Evolutionary conservation across 2,329 filamentous ascomycete species (phyloP).

Genomic region (Claviceps fusiformis): DNA sequence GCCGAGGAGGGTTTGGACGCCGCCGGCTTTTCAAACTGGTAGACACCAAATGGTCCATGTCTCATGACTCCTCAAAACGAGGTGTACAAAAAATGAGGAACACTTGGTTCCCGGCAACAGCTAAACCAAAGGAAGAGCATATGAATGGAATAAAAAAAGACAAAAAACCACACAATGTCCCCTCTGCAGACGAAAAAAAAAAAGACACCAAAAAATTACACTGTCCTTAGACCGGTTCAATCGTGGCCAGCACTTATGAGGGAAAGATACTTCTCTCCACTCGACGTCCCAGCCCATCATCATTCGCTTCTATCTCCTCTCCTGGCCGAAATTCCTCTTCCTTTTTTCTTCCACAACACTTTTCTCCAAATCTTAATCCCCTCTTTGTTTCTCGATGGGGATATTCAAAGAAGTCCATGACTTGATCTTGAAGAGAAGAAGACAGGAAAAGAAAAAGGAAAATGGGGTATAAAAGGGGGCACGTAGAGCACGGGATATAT

Average conservation of each 20-base stretch:
- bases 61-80: not conserved
- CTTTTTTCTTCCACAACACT: no score
- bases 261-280: constrained; percentile 83
- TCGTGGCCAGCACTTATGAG: constrained; percentile 77
- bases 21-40: constrained; percentile 6
- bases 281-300: constrained; percentile 6
- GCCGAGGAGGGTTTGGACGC: constrained; percentile 5
- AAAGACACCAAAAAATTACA: not conserved
- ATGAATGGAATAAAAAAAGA: not conserved
- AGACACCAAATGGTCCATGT: constrained; percentile 2
- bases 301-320: not conserved
- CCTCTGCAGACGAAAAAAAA: not conserved
- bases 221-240: constrained; percentile 26
- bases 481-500: no score
- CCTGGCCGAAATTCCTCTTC: no score
- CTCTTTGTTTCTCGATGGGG: no score
- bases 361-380: no score
- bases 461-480: no score
- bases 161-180: not conserved
- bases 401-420: no score
- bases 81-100: not conserved
- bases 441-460: no score
- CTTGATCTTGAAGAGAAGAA: no score
- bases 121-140: not conserved
- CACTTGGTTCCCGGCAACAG: constrained; percentile 1